Percentiles rank a stretch among this genome's conserved stretches.
Evolutionary conservation across 2,329 filamentous ascomycete species (phyloP).

Genomic region (Penicillium sumatraense): DNA sequence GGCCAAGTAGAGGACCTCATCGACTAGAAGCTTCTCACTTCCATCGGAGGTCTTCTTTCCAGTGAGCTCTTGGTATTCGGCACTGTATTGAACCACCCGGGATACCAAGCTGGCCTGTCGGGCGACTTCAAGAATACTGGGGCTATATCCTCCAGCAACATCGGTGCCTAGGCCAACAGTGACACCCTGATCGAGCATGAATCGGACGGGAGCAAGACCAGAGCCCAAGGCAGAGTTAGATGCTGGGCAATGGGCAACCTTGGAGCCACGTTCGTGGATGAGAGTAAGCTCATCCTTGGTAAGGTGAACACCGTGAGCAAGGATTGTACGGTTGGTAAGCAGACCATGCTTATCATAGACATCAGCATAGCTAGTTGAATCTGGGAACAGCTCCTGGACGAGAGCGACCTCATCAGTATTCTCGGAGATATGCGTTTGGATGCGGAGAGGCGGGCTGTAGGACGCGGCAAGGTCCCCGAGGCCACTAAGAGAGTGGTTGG

Average conservation of each 20-base stretch:
- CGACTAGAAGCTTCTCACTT: constrained; percentile 71
- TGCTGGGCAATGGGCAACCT: constrained; percentile 85
- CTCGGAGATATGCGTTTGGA: constrained; percentile 91
- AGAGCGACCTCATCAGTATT: constrained; percentile 74
- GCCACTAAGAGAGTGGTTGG: constrained; percentile 56
- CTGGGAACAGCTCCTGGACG: constrained; percentile 72
- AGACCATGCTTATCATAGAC: constrained; percentile 78
- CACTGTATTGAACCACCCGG: constrained; percentile 56
- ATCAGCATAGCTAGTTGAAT: constrained; percentile 66
- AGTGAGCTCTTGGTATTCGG: constrained; percentile 10
- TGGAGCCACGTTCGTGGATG: constrained; percentile 64
- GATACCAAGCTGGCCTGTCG: constrained; percentile 80
- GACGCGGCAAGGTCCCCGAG: constrained; percentile 69
- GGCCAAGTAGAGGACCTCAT: constrained; percentile 83
- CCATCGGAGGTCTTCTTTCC: constrained; percentile 37
- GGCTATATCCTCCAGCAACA: constrained; percentile 83
- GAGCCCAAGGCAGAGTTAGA: constrained; percentile 78
- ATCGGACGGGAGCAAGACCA: constrained; percentile 76
- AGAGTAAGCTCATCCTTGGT: constrained; percentile 67
- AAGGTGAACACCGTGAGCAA: constrained; percentile 85
- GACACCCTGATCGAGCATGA: constrained; percentile 74
- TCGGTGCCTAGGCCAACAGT: constrained; percentile 88
- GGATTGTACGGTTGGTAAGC: constrained; percentile 72
- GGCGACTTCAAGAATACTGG: constrained; percentile 80
- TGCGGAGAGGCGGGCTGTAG: constrained; percentile 60